phyloP scores from a whole-genome alignment of 495 filamentous ascomycete species.

The Penicillium ucsense region DNA sequence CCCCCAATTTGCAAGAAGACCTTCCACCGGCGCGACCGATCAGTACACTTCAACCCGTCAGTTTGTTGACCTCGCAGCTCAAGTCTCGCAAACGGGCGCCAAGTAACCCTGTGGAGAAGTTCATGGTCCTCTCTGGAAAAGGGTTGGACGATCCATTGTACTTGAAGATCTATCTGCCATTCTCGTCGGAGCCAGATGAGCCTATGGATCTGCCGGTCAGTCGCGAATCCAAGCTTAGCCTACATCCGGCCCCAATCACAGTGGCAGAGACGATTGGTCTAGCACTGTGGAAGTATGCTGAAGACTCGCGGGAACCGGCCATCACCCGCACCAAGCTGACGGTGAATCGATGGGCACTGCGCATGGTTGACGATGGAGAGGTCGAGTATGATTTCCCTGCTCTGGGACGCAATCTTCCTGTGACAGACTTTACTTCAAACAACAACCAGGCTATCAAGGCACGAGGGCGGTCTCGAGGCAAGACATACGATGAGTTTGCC shows the following conservation, averaged over 20 bases:
- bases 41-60: slow-evolving; percentile 71
- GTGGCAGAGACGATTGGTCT: slow-evolving; percentile 88
- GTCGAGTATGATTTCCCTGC: slow-evolving; percentile 94
- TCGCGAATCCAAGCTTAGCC: slow-evolving; percentile 63
- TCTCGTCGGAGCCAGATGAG: slow-evolving; percentile 58
- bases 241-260: slow-evolving; percentile 56
- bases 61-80: slow-evolving; percentile 58
- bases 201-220: slow-evolving; percentile 72
- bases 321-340: slow-evolving; percentile 62
- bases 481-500: slow-evolving; percentile 88
- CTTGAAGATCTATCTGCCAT: slow-evolving; percentile 80
- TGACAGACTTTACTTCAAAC: slow-evolving; percentile 81
- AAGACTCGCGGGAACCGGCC: slow-evolving; percentile 67
- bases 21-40: slow-evolving; percentile 87
- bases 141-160: slow-evolving; percentile 74
- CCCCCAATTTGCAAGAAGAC: slow-evolving; percentile 61
- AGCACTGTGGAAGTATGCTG: slow-evolving; percentile 74
- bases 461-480: slow-evolving; percentile 64
- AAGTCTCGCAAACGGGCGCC: slow-evolving; percentile 74
- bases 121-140: slow-evolving; percentile 77
- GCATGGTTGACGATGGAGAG: slow-evolving; percentile 94
- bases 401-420: slow-evolving; percentile 64
- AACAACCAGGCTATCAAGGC: slow-evolving; percentile 61
- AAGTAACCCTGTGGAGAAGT: slow-evolving; percentile 72
- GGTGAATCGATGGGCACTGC: slow-evolving; percentile 83